phyloP scores from a whole-genome alignment of 73 alveolate genomes.

The Paramecium sonneborni region DNA sequence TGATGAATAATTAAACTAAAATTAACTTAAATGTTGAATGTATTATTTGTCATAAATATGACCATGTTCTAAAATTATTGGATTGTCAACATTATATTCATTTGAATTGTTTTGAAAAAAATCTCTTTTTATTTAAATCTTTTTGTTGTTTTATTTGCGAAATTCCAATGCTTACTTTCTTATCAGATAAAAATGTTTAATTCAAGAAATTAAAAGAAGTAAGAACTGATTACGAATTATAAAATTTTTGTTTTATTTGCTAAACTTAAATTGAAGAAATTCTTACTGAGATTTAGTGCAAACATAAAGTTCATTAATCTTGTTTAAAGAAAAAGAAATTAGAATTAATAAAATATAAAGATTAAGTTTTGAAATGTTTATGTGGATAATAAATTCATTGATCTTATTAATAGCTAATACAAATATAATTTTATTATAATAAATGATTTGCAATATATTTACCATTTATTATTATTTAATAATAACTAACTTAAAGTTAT shows the following conservation, averaged over 20 bases:
- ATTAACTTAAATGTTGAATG: background rate
- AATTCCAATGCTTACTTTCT: background rate
- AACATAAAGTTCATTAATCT: background rate
- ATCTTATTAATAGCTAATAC: background rate
- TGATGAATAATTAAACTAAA: background rate
- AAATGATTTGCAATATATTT: background rate
- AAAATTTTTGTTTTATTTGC: background rate
- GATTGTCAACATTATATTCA: background rate
- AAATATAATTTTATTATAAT: background rate
- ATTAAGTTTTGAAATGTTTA: background rate
- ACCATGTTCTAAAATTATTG: background rate
- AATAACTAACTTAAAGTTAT: background rate
- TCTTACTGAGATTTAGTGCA: background rate
- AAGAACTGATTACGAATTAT: background rate
- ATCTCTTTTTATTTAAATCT: background rate
- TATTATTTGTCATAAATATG: background rate
- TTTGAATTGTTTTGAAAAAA: background rate
- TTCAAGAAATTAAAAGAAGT: background rate
- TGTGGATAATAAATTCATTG: background rate
- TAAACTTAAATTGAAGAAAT: background rate
- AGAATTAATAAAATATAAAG: background rate
- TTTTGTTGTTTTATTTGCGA: background rate
- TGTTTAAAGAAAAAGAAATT: background rate
- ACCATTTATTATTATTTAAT: background rate
- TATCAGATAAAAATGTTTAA: too few species aligned